These are phyloP conservation scores for Claviceps pazoutovae DNA, from an alignment of 2,329 filamentous ascomycete species.

Conservation along the genomic window DNA sequence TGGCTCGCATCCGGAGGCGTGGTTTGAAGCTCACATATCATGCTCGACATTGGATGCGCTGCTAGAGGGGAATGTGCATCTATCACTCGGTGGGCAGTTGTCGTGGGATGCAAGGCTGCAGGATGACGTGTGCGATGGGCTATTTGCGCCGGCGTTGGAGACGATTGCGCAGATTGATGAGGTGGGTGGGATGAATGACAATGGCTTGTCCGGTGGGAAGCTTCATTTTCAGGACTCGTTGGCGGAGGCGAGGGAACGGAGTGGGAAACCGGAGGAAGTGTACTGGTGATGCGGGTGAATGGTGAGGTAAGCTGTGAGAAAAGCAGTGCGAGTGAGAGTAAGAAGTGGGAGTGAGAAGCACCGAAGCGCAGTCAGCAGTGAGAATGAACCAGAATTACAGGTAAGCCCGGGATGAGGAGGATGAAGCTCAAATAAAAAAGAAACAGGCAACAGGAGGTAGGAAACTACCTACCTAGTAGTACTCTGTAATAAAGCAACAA, in stretches of 20 bases:
- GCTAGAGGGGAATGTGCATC: constrained; percentile 13
- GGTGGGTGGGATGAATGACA: constrained; percentile 16
- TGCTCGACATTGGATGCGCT: constrained; percentile 10
- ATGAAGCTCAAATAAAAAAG: too few relatives aligned
- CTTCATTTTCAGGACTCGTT: neutral
- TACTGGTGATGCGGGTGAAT: constrained; percentile 7
- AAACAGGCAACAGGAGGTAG: too few relatives aligned
- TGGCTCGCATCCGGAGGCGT: constrained; percentile 4
- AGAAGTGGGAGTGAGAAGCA: neutral
- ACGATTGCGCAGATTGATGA: constrained; percentile 20
- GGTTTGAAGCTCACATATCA: constrained; percentile 17
- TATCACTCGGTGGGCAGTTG: constrained; percentile 15
- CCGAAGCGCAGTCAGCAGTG: neutral
- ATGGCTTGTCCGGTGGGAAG: constrained; percentile 6
- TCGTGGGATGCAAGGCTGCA: constrained; percentile 13
- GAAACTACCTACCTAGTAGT: too few relatives aligned
- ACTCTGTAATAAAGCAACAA: too few relatives aligned
- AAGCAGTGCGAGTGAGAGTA: neutral
- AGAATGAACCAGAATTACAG: neutral
- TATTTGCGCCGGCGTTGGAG: constrained; percentile 15
- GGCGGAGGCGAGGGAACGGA: neutral
- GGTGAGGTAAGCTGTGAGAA: neutral
- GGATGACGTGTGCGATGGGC: constrained; percentile 11
- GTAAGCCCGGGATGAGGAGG: too few relatives aligned
- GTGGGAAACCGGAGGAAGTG: neutral